These are phyloP conservation scores for Aspergillus sclerotiicarbonarius DNA, from an alignment of 495 filamentous ascomycete species.

Conservation along the genomic window DNA sequence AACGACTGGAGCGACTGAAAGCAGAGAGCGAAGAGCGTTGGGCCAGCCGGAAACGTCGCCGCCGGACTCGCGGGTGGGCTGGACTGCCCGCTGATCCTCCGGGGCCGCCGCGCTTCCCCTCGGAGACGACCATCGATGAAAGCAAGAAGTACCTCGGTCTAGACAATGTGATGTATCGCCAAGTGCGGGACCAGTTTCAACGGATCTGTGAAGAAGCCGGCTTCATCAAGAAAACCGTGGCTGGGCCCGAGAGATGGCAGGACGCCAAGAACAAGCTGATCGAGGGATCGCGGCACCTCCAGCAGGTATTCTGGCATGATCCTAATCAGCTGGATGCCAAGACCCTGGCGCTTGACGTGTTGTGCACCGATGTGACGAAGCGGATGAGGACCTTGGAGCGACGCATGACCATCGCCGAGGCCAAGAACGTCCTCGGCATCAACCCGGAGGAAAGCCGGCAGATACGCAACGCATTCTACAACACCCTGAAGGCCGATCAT, in stretches of 20 bases:
- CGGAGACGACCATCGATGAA: slow-evolving; percentile 79
- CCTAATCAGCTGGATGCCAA: slow-evolving; percentile 53
- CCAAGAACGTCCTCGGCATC: slow-evolving; percentile 68
- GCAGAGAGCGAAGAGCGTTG: slow-evolving; percentile 63
- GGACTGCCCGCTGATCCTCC: slow-evolving; percentile 73
- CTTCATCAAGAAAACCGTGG: slow-evolving; percentile 71
- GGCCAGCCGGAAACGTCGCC: slow-evolving; percentile 65
- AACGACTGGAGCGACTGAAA: slow-evolving; percentile 56
- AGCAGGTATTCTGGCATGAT: slow-evolving; percentile 57
- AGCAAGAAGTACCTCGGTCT: slow-evolving; percentile 67
- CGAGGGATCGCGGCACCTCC: slow-evolving; percentile 62
- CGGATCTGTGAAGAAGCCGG: slow-evolving; percentile 62
- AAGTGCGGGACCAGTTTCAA: slow-evolving; percentile 65
- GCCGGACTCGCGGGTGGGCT: slow-evolving; percentile 67
- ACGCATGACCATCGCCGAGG: slow-evolving; percentile 68
- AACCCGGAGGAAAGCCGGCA: slow-evolving; percentile 69
- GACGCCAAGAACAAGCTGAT: slow-evolving; percentile 67
- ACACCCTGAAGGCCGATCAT: slow-evolving; percentile 62
- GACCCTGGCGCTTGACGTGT: slow-evolving; percentile 68
- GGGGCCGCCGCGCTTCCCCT: slow-evolving; percentile 72
- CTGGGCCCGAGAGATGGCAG: slow-evolving; percentile 71
- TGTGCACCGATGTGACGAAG: slow-evolving; percentile 82
- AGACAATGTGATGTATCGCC: slow-evolving; percentile 59
- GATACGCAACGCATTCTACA: slow-evolving; percentile 64
- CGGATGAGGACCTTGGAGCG: slow-evolving; percentile 62